These are phyloP conservation scores for Trichoderma lentiforme DNA, from an alignment of 2,329 filamentous ascomycete species.

Conservation along the genomic window DNA sequence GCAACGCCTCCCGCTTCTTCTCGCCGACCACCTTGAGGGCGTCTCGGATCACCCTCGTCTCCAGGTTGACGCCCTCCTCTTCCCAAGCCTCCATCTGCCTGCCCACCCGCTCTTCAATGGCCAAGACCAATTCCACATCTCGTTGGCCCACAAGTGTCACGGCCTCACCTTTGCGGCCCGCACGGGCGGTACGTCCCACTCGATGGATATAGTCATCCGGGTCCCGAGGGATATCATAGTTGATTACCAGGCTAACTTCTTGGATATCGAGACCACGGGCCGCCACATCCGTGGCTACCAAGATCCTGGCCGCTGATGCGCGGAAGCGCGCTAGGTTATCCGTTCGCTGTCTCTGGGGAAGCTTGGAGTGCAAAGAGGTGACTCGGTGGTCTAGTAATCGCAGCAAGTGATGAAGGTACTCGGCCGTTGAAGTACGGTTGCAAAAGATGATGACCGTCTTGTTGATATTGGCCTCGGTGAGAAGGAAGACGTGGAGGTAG, in stretches of 20 bases:
- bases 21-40: conserved; percentile 87
- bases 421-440: conserved; percentile 86
- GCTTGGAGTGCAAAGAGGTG: conserved; percentile 82
- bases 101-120: conserved; percentile 82
- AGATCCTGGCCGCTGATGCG: conserved; percentile 79
- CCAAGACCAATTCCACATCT: conserved; percentile 85
- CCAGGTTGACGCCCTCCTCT: conserved; percentile 92
- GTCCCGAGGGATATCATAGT: conserved; percentile 94
- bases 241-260: conserved; percentile 83
- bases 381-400: conserved; percentile 84
- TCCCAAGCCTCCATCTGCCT: conserved; percentile 77
- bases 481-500: conserved; percentile 85
- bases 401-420: conserved; percentile 83
- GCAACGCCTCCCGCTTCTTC: conserved; percentile 86
- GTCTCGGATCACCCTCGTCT: conserved; percentile 81
- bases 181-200: conserved; percentile 91
- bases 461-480: conserved; percentile 69
- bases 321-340: conserved; percentile 90
- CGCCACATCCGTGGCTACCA: conserved; percentile 94
- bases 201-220: conserved; percentile 97
- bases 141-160: conserved; percentile 90
- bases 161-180: conserved; percentile 76
- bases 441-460: conserved; percentile 90
- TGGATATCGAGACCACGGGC: conserved; percentile 94
- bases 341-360: conserved; percentile 79